These are phyloP conservation scores for Gaultheria prostrata DNA, from an alignment of 148 eudicot species.

Conservation along the genomic window DNA sequence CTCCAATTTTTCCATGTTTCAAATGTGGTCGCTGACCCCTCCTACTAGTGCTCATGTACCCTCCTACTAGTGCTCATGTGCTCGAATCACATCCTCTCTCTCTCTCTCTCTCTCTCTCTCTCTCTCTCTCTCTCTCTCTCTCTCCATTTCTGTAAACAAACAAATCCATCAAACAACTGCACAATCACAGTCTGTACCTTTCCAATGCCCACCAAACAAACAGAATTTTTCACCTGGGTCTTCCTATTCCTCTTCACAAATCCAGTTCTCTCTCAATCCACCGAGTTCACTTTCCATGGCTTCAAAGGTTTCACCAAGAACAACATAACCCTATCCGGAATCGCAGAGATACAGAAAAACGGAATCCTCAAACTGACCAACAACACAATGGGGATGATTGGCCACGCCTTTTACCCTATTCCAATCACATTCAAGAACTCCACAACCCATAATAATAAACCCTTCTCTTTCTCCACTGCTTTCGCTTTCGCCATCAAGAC, in stretches of 20 bases:
- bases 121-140: neutral
- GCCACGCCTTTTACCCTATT: conserved; percentile 39
- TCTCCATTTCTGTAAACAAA: neutral
- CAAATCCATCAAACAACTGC: neutral
- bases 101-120: neutral
- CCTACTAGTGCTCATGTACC: neutral
- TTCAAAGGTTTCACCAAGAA: neutral
- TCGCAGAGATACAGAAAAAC: conserved; percentile 18
- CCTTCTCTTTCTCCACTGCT: conserved; percentile 37
- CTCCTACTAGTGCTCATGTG: too few species aligned
- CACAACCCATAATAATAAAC: conserved; percentile 8
- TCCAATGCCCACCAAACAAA: neutral
- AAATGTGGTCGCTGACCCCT: neutral
- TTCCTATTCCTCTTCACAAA: conserved; percentile 7
- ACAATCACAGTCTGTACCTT: neutral
- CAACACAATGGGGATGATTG: conserved; percentile 12
- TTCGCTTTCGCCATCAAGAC: conserved; percentile 35
- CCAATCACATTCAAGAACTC: conserved; percentile 26
- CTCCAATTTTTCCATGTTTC: neutral
- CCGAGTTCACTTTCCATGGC: neutral
- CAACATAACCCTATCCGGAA: conserved; percentile 25
- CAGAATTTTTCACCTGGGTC: neutral
- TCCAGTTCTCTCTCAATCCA: conserved; percentile 15
- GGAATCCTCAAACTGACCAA: conserved; percentile 40
- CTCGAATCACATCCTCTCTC: too few species aligned